Percentiles rank a stretch among this genome's conserved stretches.
Evolutionary conservation across 2,329 filamentous ascomycete species (phyloP).

Genomic region (Colletotrichum acutatum): DNA sequence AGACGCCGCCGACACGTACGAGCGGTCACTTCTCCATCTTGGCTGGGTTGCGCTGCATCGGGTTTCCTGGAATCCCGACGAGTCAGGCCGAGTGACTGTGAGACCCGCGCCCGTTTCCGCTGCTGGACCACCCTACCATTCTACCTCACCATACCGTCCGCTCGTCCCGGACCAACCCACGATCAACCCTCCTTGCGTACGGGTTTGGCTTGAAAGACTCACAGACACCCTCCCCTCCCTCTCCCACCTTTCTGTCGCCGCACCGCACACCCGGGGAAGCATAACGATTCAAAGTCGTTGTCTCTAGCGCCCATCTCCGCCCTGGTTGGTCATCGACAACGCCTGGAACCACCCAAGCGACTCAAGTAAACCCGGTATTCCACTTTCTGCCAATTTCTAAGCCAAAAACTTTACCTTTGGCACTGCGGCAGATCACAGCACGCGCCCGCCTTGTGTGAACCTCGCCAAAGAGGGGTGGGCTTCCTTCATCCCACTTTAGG

Average conservation of each 20-base stretch:
- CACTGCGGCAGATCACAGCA: background rate
- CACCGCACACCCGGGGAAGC: constrained; percentile 14
- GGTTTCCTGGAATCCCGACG: constrained; percentile 19
- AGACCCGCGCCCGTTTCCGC: constrained; percentile 16
- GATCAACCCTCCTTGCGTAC: constrained; percentile 13
- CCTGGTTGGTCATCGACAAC: constrained; percentile 25
- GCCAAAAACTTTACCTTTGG: constrained; percentile 21
- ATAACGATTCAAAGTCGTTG: constrained; percentile 23
- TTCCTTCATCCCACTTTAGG: constrained; percentile 18
- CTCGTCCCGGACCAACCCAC: constrained; percentile 28
- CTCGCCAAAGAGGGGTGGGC: constrained; percentile 6
- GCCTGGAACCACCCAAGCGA: background rate
- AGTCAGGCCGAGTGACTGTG: constrained; percentile 17
- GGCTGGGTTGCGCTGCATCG: constrained; percentile 25
- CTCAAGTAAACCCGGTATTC: constrained; percentile 1
- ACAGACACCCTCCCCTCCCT: background rate
- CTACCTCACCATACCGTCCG: constrained; percentile 21
- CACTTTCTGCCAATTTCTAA: constrained; percentile 28
- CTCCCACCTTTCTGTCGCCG: background rate
- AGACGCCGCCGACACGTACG: constrained; percentile 2
- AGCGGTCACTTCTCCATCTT: constrained; percentile 6
- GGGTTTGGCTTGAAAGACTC: background rate
- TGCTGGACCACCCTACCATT: background rate
- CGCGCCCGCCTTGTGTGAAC: constrained; percentile 10
- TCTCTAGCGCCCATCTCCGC: constrained; percentile 19